Percentiles rank a stretch among this genome's conserved stretches.
Conservation (phyloP, 352 stramenopile species). For the Phytophthora nicotianae region DNA sequence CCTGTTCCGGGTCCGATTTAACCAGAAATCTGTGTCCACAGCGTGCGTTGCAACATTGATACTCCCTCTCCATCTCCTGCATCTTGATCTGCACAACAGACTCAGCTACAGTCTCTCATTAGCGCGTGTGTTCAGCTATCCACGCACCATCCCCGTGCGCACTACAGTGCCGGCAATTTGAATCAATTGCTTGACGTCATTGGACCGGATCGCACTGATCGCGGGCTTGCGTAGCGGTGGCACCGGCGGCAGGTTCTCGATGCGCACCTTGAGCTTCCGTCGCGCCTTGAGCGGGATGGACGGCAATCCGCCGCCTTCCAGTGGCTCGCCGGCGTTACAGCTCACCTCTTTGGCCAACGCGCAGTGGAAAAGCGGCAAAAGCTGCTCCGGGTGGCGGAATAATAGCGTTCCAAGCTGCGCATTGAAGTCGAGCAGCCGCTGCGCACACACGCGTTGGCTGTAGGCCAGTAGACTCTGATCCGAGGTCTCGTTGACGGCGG, state of each 20-base stretch:
- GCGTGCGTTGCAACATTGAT: conserved; percentile 77
- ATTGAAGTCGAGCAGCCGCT: conserved; percentile 83
- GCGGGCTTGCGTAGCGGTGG: conserved; percentile 81
- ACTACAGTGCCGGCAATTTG: conserved; percentile 91
- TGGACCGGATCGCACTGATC: conserved; percentile 88
- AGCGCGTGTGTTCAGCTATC: background rate
- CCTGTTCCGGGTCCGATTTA: conserved; percentile 89
- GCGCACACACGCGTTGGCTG: conserved; percentile 66
- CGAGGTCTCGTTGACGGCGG: background rate
- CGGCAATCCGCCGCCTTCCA: conserved; percentile 23
- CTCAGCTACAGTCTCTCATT: background rate
- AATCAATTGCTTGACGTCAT: conserved; percentile 90
- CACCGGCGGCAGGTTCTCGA: conserved; percentile 92
- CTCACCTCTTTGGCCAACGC: conserved; percentile 65
- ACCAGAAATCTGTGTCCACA: conserved; percentile 88
- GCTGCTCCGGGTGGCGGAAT: conserved; percentile 86
- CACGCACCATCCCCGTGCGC: conserved; percentile 79
- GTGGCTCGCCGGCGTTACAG: conserved; percentile 16
- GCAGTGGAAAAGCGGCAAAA: conserved; percentile 90
- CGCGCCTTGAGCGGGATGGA: conserved; percentile 41
- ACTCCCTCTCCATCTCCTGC: conserved; percentile 90
- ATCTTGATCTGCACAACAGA: conserved; percentile 80
- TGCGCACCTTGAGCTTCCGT: conserved; percentile 82
- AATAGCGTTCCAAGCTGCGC: conserved; percentile 84
- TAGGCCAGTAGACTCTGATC: conserved; percentile 39